Evolutionary conservation across 306 rosid genomes (phyloP).

Genomic region (Lathyrus aphaca): DNA sequence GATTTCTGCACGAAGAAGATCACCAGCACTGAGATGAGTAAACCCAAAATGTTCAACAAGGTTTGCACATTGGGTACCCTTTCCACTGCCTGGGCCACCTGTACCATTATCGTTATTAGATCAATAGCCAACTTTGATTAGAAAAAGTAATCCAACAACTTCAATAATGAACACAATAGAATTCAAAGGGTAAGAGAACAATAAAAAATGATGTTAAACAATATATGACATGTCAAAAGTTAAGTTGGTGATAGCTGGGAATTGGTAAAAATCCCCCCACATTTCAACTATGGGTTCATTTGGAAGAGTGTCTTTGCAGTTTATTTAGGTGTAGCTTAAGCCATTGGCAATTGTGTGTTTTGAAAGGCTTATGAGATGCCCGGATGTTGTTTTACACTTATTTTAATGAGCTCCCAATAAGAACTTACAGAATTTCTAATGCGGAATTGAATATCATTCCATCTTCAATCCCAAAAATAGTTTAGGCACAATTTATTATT

Average conservation of each 20-base stretch:
- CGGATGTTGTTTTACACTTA: neutral
- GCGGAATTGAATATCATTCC: neutral
- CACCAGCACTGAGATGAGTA: slow-evolving; percentile 99
- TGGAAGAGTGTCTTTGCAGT: neutral
- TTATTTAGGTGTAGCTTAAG: neutral
- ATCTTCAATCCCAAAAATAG: neutral
- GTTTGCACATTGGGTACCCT: slow-evolving; percentile 94
- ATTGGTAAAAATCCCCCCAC: neutral
- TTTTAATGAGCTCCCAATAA: neutral
- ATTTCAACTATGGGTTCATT: neutral
- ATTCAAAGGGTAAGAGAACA: slow-evolving; percentile 8
- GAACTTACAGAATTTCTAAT: neutral
- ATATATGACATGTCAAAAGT: neutral
- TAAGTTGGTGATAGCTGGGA: slow-evolving; percentile 10
- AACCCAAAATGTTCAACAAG: slow-evolving; percentile 73
- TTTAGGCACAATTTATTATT: neutral
- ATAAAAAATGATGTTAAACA: neutral
- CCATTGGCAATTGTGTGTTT: neutral
- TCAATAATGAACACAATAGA: neutral
- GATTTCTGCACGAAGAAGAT: slow-evolving; percentile 94
- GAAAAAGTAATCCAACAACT: neutral
- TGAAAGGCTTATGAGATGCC: neutral
- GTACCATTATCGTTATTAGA: slow-evolving; percentile 37
- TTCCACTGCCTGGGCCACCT: slow-evolving; percentile 99
- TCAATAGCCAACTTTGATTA: slow-evolving; percentile 31